These are phyloP conservation scores for Rubia balearica DNA, from an alignment of 305 asterid genomes.

Conservation along the genomic window DNA sequence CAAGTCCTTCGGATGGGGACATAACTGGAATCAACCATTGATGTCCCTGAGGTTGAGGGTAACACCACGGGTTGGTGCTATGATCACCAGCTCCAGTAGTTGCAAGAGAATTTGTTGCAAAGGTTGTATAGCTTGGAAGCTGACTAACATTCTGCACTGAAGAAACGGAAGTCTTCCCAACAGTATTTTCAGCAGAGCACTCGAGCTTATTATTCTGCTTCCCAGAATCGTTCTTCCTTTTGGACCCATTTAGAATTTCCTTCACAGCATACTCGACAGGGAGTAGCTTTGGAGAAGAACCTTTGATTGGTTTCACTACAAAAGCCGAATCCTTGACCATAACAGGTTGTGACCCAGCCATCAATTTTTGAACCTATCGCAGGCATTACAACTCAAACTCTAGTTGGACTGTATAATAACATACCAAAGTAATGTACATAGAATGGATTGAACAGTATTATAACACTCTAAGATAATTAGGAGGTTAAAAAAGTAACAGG, in stretches of 20 bases:
- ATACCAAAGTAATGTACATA: neutral
- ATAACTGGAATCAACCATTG: conserved; percentile 87
- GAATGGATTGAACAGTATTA: neutral
- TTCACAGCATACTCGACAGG: conserved; percentile 33
- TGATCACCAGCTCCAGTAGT: conserved; percentile 29
- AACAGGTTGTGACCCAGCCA: conserved; percentile 59
- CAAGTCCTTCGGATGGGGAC: conserved; percentile 88
- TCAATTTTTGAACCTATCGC: conserved; percentile 66
- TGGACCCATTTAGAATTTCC: conserved; percentile 30
- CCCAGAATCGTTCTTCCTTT: conserved; percentile 29
- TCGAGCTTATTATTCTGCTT: conserved; percentile 45
- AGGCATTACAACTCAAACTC: conserved; percentile 7
- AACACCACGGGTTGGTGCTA: conserved; percentile 30
- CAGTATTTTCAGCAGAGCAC: conserved; percentile 53
- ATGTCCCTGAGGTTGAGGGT: conserved; percentile 51
- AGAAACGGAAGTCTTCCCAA: conserved; percentile 37
- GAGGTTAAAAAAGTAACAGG: conserved; percentile 1
- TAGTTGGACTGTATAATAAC: neutral
- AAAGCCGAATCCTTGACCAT: conserved; percentile 40
- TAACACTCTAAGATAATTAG: conserved; percentile 4
- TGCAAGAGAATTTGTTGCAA: conserved; percentile 22
- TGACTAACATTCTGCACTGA: conserved; percentile 36
- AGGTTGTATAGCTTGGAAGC: conserved; percentile 27
- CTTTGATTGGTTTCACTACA: conserved; percentile 36
- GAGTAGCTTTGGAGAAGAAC: conserved; percentile 36